These are phyloP conservation scores for Blastobotrys apis DNA, from an alignment of 1,139 yeast species.

Conservation along the genomic window DNA sequence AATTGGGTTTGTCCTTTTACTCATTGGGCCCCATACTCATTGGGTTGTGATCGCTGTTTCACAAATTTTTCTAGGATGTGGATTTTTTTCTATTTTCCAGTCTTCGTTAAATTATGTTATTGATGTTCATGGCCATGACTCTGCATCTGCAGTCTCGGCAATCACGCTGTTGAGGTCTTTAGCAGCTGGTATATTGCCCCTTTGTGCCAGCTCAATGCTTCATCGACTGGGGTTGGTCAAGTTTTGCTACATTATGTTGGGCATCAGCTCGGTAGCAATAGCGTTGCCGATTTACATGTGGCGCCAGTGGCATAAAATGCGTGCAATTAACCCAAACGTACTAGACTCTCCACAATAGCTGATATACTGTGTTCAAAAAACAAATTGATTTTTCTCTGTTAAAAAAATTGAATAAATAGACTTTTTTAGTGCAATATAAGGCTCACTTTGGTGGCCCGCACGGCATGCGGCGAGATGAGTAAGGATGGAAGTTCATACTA, in stretches of 20 bases:
- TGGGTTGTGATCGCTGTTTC: constrained; percentile 15
- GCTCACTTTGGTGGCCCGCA: no score
- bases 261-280: constrained; percentile 3
- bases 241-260: constrained; percentile 14
- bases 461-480: no score
- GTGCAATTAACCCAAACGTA: constrained; percentile 5
- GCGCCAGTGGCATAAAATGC: constrained; percentile 12
- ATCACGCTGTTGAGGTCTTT: constrained; percentile 18
- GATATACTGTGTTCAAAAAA: no score
- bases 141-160: constrained; percentile 22
- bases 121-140: constrained; percentile 20
- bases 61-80: constrained; percentile 18
- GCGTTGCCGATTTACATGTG: constrained; percentile 14
- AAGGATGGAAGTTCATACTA: no score
- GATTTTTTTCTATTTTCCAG: constrained; percentile 22
- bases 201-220: constrained; percentile 15
- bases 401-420: no score
- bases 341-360: no score
- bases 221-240: constrained; percentile 11
- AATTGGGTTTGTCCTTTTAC: constrained; percentile 16
- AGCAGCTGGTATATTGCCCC: constrained; percentile 18
- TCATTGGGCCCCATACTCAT: constrained; percentile 10
- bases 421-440: no score
- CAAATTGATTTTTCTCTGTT: no score
- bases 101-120: constrained; percentile 20